Conservation (phyloP, 2,329 filamentous ascomycete genomes). For the Aureobasidium sp. region DNA sequence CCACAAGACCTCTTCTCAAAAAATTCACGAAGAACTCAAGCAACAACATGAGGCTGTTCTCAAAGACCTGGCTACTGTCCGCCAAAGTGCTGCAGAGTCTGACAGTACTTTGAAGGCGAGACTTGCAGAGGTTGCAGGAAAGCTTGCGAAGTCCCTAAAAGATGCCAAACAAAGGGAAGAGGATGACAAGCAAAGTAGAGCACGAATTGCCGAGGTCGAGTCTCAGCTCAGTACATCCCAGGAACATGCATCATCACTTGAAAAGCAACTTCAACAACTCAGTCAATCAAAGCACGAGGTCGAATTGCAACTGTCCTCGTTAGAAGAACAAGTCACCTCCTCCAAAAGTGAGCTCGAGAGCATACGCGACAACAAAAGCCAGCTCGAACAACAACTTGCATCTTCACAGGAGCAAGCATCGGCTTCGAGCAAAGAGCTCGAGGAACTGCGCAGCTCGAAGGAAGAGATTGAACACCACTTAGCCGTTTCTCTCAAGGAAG, state of each 20-base stretch:
- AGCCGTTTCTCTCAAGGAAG: background rate
- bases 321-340: background rate
- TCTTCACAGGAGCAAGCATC: slow-evolving; percentile 1
- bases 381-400: slow-evolving; percentile 7
- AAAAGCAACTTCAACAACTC: slow-evolving; percentile 6
- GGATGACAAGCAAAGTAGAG: background rate
- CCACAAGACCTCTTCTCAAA: background rate
- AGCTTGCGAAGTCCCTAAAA: slow-evolving; percentile 18
- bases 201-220: slow-evolving; percentile 2
- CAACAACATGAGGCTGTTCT: slow-evolving; percentile 15
- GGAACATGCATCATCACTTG: background rate
- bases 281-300: slow-evolving; percentile 14
- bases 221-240: slow-evolving; percentile 1
- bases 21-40: slow-evolving; percentile 3
- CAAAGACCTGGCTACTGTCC: slow-evolving; percentile 2
- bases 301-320: background rate
- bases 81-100: slow-evolving; percentile 15
- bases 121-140: slow-evolving; percentile 24
- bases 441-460: background rate
- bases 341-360: background rate
- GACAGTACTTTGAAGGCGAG: slow-evolving; percentile 20
- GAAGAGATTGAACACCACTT: slow-evolving; percentile 9
- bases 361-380: background rate
- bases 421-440: slow-evolving; percentile 1
- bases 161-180: slow-evolving; percentile 9